Base-by-base conservation (phyloP, 345 rosid species). In the Raphanus raphanistrum region DNA sequence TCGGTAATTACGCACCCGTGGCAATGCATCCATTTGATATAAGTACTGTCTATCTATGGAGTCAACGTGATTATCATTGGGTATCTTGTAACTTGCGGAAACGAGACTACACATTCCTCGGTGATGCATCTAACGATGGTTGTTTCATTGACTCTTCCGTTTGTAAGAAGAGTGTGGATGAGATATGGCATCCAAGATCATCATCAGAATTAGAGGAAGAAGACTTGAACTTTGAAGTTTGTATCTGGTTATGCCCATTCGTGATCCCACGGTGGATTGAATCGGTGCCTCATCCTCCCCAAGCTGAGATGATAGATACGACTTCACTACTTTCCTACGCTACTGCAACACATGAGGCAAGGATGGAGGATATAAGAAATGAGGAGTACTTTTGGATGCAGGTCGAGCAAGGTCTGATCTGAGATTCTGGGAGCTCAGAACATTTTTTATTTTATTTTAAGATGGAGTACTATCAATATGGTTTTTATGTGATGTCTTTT, bases 301-400 rank as follows among this genome's bases (percentile, higher is more conserved):
- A 38, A 69, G 6, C 35, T 54, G 72, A 69, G 73, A 69, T 54
- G 73, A 6, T 54, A 7, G 60, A 55, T 55, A 55, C 28, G 36
- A 33, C 32, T 33, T 70, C 63, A 6, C 13, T 70, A 3, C 12
- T 32, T 54, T 32, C 73, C 33, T 16, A 32, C 28, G 38, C 21
- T 63, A 7, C 66, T 63, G 36, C 38, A 61, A 13, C 21, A 16
- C 38, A 29, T 8, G 10, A 8, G 7, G 6, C 21, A 61, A 61
- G 0, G 66, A 28, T 31, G 21, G 31, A 32, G 60, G 11, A 55
- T 2, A 17, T 55, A 8, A 25, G 60, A 9, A n/a, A 55, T 21
- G 60, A 55, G 1, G 2, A 48, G 54, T 32, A 90, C 84, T 33
- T 73, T 84, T 28, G 93, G 91, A 66, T 76, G 77, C 10, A 75